phyloP scores from a whole-genome alignment of 371 early-diverging fungal species.

The Actinomortierella ambigua region DNA sequence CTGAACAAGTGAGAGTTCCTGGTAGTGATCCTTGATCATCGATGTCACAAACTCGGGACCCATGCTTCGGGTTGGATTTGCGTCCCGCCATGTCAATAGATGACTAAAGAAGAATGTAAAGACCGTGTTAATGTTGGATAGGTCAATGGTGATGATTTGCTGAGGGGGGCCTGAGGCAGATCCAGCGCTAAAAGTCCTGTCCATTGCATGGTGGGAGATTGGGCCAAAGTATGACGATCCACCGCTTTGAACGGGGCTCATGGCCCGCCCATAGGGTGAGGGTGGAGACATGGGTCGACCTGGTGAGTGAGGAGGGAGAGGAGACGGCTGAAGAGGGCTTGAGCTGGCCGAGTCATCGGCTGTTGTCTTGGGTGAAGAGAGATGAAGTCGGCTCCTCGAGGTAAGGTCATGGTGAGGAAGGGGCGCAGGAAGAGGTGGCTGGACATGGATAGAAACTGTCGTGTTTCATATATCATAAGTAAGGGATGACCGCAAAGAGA shows the following conservation, averaged over 20 bases:
- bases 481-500: no score
- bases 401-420: conserved; percentile 31
- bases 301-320: conserved; percentile 10
- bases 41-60: conserved; percentile 42
- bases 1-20: conserved; percentile 36
- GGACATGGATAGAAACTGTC: conserved; percentile 19
- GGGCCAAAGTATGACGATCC: no score
- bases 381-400: conserved; percentile 38
- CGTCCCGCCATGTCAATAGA: conserved; percentile 39
- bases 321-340: conserved; percentile 9
- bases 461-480: no score
- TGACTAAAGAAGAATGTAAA: conserved; percentile 39
- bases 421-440: conserved; percentile 28
- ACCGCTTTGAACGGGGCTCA: conserved; percentile 10
- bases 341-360: conserved; percentile 14
- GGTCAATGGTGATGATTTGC: conserved; percentile 23
- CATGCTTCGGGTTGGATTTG: conserved; percentile 36
- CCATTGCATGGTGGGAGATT: no score
- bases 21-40: conserved; percentile 44
- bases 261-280: no score
- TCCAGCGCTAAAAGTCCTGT: neutral
- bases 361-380: conserved; percentile 22
- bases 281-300: no score
- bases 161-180: conserved; percentile 6
- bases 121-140: conserved; percentile 41